Conservation (phyloP, 192 early-diverging fungal species). For the Powellomyces hirtus region DNA sequence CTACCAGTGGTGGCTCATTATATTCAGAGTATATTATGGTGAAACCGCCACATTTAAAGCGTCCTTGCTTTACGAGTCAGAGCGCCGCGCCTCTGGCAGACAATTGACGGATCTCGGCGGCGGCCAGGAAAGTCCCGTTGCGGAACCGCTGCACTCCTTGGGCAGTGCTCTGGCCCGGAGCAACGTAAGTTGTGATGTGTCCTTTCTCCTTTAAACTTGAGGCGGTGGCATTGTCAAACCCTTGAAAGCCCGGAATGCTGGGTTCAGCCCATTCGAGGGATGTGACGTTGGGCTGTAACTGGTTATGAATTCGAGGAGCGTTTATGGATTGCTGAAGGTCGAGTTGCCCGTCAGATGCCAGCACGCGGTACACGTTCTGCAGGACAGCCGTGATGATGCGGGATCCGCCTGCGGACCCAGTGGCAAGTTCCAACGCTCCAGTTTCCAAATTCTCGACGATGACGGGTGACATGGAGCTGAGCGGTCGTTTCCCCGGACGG, state of each 20-base stretch:
- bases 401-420: slow-evolving; percentile 80
- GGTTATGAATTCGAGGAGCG: neutral
- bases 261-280: neutral
- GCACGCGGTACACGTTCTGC: slow-evolving; percentile 36
- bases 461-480: slow-evolving; percentile 63
- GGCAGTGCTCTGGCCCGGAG: neutral
- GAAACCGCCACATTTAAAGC: too few relatives aligned
- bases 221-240: neutral
- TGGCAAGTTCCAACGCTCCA: slow-evolving; percentile 60
- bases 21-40: too few relatives aligned
- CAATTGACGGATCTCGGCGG: neutral
- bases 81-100: neutral
- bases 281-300: neutral
- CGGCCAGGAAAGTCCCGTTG: neutral
- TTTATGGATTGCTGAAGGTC: neutral
- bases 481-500: slow-evolving; percentile 66
- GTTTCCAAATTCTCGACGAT: slow-evolving; percentile 45
- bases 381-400: slow-evolving; percentile 76
- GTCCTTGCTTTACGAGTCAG: too few relatives aligned
- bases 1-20: too few relatives aligned
- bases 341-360: neutral
- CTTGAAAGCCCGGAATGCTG: neutral
- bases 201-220: neutral
- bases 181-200: neutral
- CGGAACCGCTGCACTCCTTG: neutral